Conservation (phyloP, 805 yeast species). For the Helenozyma baotianmanensis region DNA sequence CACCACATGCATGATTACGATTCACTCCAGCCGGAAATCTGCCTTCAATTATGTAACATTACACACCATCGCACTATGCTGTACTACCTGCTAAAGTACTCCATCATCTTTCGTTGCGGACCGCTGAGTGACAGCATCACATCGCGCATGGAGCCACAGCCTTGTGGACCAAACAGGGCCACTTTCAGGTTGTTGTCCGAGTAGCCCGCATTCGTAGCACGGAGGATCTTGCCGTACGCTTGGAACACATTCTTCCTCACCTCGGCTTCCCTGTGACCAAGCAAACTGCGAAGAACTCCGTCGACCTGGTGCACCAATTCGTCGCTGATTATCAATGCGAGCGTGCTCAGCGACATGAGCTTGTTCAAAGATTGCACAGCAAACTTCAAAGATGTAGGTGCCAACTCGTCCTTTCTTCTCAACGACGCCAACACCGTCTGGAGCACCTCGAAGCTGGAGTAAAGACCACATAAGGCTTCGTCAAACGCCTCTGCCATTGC, state of each 20-base stretch:
- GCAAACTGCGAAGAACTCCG: constrained; percentile 19
- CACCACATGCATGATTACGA: too few relatives aligned
- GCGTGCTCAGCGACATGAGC: constrained; percentile 18
- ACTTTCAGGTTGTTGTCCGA: too few relatives aligned
- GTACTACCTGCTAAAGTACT: constrained; percentile 42
- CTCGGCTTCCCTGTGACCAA: constrained; percentile 29
- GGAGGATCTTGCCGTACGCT: constrained; percentile 35
- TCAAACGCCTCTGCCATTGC: constrained; percentile 29
- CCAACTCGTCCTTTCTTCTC: constrained; percentile 1
- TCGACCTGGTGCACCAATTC: constrained; percentile 23
- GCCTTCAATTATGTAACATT: too few relatives aligned
- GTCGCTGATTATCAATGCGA: constrained; percentile 16
- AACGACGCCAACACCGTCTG: constrained; percentile 14
- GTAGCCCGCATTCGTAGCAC: too few relatives aligned
- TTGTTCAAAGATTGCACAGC: constrained; percentile 23
- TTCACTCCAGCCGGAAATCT: too few relatives aligned
- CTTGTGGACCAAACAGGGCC: too few relatives aligned
- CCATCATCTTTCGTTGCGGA: constrained; percentile 45
- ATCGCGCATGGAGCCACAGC: constrained; percentile 14
- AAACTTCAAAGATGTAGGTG: constrained; percentile 13
- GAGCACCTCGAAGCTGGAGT: constrained; percentile 19
- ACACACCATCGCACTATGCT: too few relatives aligned
- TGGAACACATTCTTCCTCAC: constrained; percentile 35
- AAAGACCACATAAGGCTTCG: constrained; percentile 26
- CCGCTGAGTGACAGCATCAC: constrained; percentile 35